Conservation (phyloP, 2,329 filamentous ascomycete species). For the Colletotrichum chrysophilum region DNA sequence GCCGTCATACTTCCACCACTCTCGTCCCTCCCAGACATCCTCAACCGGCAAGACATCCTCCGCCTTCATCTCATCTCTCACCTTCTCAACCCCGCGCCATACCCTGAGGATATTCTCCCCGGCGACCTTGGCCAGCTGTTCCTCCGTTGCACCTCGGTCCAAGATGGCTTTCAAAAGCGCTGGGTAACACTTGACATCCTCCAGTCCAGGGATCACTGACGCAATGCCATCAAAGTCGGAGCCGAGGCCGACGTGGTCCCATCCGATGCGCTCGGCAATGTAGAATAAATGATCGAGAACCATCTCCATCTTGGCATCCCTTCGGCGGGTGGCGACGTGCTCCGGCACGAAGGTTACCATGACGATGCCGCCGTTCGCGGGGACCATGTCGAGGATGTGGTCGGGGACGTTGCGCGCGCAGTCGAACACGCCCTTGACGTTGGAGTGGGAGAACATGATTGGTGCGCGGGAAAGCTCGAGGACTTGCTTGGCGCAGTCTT, state of each 20-base stretch:
- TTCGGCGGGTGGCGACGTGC: slow-evolving; percentile 24
- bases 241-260: slow-evolving; percentile 41
- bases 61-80: slow-evolving; percentile 30
- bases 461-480: slow-evolving; percentile 30
- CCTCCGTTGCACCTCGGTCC: slow-evolving; percentile 41
- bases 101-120: slow-evolving; percentile 43
- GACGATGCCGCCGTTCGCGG: slow-evolving; percentile 41
- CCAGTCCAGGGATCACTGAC: slow-evolving; percentile 27
- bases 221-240: slow-evolving; percentile 41
- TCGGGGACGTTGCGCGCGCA: slow-evolving; percentile 44
- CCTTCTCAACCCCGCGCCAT: slow-evolving; percentile 29
- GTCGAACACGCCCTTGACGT: slow-evolving; percentile 24
- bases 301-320: slow-evolving; percentile 30
- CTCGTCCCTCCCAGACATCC: slow-evolving; percentile 36
- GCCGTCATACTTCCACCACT: slow-evolving; percentile 36
- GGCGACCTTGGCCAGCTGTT: slow-evolving; percentile 38
- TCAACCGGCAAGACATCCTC: slow-evolving; percentile 36
- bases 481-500: slow-evolving; percentile 27
- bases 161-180: slow-evolving; percentile 35
- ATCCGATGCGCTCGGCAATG: slow-evolving; percentile 33
- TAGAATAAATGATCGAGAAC: slow-evolving; percentile 37
- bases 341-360: slow-evolving; percentile 42
- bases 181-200: slow-evolving; percentile 34
- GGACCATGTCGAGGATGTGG: slow-evolving; percentile 37
- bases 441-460: slow-evolving; percentile 37